Percentiles rank a stretch among this genome's conserved stretches.
Conservation (phyloP, 2,329 filamentous ascomycete species). For the Fonsecaea pugnacius region DNA sequence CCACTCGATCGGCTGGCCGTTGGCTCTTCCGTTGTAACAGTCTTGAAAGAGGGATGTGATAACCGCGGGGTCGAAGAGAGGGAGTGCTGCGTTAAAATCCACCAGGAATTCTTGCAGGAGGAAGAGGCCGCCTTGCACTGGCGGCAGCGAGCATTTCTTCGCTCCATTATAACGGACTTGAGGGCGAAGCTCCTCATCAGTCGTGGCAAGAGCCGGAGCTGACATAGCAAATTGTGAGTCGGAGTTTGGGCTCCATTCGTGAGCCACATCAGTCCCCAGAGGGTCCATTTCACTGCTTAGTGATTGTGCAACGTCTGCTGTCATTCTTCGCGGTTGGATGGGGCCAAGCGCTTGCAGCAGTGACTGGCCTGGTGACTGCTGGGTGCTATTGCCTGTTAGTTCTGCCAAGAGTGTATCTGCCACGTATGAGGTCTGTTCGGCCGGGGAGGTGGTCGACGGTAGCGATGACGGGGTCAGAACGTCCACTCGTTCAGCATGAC, state of each 20-base stretch:
- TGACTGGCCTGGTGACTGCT: slow-evolving; percentile 9
- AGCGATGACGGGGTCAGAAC: slow-evolving; percentile 83
- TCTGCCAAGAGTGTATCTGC: slow-evolving; percentile 7
- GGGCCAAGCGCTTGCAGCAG: slow-evolving; percentile 11
- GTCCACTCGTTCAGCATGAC: slow-evolving; percentile 80
- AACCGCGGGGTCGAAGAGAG: slow-evolving; percentile 92
- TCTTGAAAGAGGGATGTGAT: slow-evolving; percentile 96
- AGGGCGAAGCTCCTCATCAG: slow-evolving; percentile 17
- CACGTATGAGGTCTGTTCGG: slow-evolving; percentile 2
- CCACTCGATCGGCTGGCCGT: slow-evolving; percentile 96
- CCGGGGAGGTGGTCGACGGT: slow-evolving; percentile 66
- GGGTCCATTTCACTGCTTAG: not conserved
- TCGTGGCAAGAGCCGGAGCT: slow-evolving; percentile 1
- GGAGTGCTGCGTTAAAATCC: slow-evolving; percentile 99
- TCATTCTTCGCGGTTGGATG: not conserved
- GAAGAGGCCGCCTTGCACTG: slow-evolving; percentile 83
- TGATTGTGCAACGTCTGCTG: not conserved
- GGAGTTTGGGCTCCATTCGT: slow-evolving; percentile 2
- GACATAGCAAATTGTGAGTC: slow-evolving; percentile 6
- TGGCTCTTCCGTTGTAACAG: slow-evolving; percentile 89
- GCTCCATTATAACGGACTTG: slow-evolving; percentile 16
- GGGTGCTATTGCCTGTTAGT: not conserved
- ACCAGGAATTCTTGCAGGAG: slow-evolving; percentile 91
- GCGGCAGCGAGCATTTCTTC: slow-evolving; percentile 61
- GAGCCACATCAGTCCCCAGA: slow-evolving; percentile 11